Conservation (phyloP, 495 filamentous ascomycete genomes). For the Neurospora sp. region DNA sequence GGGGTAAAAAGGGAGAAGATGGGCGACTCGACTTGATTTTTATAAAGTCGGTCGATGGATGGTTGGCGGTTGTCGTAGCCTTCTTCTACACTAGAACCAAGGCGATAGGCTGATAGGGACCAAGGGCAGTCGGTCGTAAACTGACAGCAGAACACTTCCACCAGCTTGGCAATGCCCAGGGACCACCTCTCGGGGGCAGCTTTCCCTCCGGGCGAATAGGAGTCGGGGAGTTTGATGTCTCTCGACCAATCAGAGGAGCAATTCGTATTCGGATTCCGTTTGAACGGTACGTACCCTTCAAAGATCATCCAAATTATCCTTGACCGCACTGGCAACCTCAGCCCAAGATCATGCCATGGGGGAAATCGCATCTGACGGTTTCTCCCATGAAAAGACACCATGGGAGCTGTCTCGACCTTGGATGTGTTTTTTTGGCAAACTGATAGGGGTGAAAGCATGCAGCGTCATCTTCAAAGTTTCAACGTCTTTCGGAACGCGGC, state of each 20-base stretch:
- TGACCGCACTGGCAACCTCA: background rate
- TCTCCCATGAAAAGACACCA: background rate
- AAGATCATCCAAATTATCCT: background rate
- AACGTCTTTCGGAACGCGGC: background rate
- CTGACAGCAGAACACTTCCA: background rate
- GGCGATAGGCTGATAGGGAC: background rate
- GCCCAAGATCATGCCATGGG: slow-evolving; percentile 13
- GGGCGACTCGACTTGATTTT: background rate
- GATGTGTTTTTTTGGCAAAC: background rate
- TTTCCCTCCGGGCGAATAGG: background rate
- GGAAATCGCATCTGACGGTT: background rate
- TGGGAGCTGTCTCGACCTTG: background rate
- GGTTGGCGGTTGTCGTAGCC: slow-evolving; percentile 1
- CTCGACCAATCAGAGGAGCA: slow-evolving; percentile 12
- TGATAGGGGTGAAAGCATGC: background rate
- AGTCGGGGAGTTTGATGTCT: background rate
- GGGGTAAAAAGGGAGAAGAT: background rate
- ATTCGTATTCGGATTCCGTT: slow-evolving; percentile 25
- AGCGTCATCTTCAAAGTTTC: background rate
- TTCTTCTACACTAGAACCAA: background rate
- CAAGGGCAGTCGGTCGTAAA: background rate
- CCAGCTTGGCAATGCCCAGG: background rate
- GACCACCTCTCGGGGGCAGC: background rate
- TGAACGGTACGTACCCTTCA: slow-evolving; percentile 3
- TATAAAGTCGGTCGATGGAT: background rate